Base-by-base conservation (phyloP, 2,329 filamentous ascomycete species). In the Cryphonectria japonica region DNA sequence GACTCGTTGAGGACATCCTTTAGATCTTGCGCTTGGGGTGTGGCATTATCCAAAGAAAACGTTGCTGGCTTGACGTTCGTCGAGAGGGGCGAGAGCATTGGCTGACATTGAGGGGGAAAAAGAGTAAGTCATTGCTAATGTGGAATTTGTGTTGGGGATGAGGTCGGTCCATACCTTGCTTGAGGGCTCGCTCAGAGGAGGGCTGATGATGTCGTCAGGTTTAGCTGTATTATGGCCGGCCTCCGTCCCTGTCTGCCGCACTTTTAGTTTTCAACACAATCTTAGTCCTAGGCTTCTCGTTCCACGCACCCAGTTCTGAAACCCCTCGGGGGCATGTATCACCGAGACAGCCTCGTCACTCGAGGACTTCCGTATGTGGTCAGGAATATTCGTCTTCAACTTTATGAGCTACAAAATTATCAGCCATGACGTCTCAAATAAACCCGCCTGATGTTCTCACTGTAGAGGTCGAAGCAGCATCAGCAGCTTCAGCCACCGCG, bases 271-370 rank as follows among this genome's bases (percentile, higher is more conserved):
- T 61, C 34, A 41, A 26, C 26, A 32, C 59, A 41, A 52, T 22
- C n/a, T 6, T 26, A 32, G 32, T 52, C n/a, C 64, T 59, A 54
- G 39, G 19, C 26, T 70, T 41, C n/a, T 54, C 26, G 34, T 66
- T 39, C 62, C 54, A 62, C 88, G 78, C 80, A 96, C 93, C 88
- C 96, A 97, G 75, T 88, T 88, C 69, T 89, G 87, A 80, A 96
- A 98, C 73, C 92, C 93, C 74, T 93, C 87, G 0, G 95, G 94
- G 22, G 93, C 93, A 84, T 97, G 95, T 75, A 98, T 97, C 69
- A 97, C 95, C 1, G 95, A 98, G 68, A 93, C 87, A 34, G 94
- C 91, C 75, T 95, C 93, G 75, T 97, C 93, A 73, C 90, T 90
- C 34, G 87, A 87, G 68, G 83, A 82, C 67, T 86, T 85, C 78